Evolutionary conservation across 768 basidiomycete species (phyloP).

Genomic region (Pisolithus marmoratus): DNA sequence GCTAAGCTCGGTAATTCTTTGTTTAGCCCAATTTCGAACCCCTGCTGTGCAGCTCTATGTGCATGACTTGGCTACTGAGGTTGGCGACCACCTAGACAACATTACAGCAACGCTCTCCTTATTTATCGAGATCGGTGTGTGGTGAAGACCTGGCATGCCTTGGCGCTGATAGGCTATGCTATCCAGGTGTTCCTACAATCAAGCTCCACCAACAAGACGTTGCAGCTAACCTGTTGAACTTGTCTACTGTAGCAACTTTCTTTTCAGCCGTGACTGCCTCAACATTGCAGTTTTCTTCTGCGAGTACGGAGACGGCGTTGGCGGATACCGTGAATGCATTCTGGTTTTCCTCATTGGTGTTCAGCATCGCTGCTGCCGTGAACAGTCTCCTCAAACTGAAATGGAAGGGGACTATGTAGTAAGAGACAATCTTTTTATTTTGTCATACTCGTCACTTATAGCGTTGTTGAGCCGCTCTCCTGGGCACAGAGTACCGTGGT

Average conservation of each 20-base stretch:
- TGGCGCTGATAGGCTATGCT: conserved; percentile 22
- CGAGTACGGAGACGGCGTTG: conserved; percentile 28
- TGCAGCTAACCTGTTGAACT: conserved; percentile 42
- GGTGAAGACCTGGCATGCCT: conserved; percentile 9
- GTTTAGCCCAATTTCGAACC: conserved; percentile 43
- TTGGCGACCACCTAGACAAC: conserved; percentile 49
- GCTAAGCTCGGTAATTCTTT: conserved; percentile 6
- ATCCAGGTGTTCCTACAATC: conserved; percentile 47
- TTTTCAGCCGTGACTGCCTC: conserved; percentile 50
- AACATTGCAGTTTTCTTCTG: conserved; percentile 44
- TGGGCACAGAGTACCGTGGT: conserved; percentile 51
- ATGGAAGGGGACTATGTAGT: conserved; percentile 57
- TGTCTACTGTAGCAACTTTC: conserved; percentile 50
- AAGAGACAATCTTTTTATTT: conserved; percentile 19
- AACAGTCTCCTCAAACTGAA: conserved; percentile 48
- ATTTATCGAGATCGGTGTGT: conserved; percentile 51
- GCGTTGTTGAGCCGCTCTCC: conserved; percentile 41
- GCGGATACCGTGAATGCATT: conserved; percentile 44
- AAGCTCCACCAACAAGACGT: conserved; percentile 49
- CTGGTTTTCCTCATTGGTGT: conserved; percentile 52
- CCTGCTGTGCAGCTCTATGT: conserved; percentile 51
- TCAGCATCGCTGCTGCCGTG: conserved; percentile 50
- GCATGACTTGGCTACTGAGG: conserved; percentile 45
- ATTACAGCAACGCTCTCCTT: conserved; percentile 45
- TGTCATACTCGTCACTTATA: conserved; percentile 9